A percentile compares a stretch with the other conserved stretches of the same genome.
Conservation (phyloP, 2,329 filamentous ascomycete genomes). For the Phialocephala sp. region DNA sequence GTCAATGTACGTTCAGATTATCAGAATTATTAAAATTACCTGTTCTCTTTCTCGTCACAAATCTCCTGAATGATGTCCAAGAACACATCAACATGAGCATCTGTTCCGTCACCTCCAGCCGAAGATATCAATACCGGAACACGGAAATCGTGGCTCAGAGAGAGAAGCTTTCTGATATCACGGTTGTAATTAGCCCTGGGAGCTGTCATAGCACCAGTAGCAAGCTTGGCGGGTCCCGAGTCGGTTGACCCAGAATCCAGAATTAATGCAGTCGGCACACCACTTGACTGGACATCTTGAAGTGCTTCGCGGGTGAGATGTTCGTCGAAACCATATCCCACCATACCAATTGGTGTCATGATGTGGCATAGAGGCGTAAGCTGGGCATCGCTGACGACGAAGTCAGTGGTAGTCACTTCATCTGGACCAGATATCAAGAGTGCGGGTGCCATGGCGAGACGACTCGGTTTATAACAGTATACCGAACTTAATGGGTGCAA, state of each 20-base stretch:
- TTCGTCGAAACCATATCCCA: constrained; percentile 54
- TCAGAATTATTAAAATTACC: constrained; percentile 11
- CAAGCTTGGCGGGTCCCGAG: constrained; percentile 49
- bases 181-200: constrained; percentile 48
- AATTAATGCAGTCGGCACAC: constrained; percentile 44
- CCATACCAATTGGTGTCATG: constrained; percentile 54
- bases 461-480: not conserved
- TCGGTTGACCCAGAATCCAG: constrained; percentile 46
- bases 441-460: not conserved
- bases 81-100: constrained; percentile 50
- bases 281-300: constrained; percentile 34
- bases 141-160: constrained; percentile 42
- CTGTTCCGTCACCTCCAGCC: constrained; percentile 54
- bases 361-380: constrained; percentile 46
- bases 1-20: not conserved
- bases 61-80: constrained; percentile 48
- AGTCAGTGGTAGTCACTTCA: not conserved
- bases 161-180: constrained; percentile 50
- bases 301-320: constrained; percentile 33
- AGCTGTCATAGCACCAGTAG: constrained; percentile 48
- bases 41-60: constrained; percentile 36
- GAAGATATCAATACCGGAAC: constrained; percentile 52
- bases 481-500: not conserved
- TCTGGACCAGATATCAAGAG: not conserved
- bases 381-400: not conserved